phyloP scores from a whole-genome alignment of 139 green algal species.

The Tetraselmis chui region DNA sequence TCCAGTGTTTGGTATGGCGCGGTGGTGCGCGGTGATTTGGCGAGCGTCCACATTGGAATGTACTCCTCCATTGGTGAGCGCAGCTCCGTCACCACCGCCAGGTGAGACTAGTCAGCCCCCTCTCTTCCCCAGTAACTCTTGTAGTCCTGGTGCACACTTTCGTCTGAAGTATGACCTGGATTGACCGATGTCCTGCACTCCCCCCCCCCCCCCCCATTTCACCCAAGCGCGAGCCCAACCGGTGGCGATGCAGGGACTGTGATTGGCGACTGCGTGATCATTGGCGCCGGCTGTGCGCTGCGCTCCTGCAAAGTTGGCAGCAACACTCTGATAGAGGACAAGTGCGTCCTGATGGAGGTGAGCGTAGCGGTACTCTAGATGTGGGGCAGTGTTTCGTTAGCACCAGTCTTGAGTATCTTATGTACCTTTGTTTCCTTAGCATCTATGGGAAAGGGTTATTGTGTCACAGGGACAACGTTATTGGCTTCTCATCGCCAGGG shows the following conservation, averaged over 20 bases:
- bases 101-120: not conserved
- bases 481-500: too few species aligned
- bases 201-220: not conserved
- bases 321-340: slow-evolving; percentile 4
- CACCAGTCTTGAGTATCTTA: too few species aligned
- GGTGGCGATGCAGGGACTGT: not conserved
- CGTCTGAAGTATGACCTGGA: too few species aligned
- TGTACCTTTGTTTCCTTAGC: too few species aligned
- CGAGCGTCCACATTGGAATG: slow-evolving; percentile 3
- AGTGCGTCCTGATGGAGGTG: slow-evolving; percentile 4
- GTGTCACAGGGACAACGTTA: too few species aligned
- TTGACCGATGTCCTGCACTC: too few species aligned
- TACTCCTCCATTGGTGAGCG: not conserved
- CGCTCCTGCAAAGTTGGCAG: not conserved
- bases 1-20: slow-evolving; percentile 13
- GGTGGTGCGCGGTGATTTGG: slow-evolving; percentile 9
- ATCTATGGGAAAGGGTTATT: too few species aligned
- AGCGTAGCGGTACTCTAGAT: too few species aligned
- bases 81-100: not conserved
- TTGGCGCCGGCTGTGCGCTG: not conserved
- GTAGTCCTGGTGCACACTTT: too few species aligned
- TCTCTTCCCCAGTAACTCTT: too few species aligned
- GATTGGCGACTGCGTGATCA: slow-evolving; percentile 13
- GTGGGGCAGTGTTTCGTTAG: too few species aligned
- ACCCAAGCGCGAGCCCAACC: not conserved